Percentiles rank a stretch among this genome's conserved stretches.
These are phyloP conservation scores for Capillidium heterosporum DNA, from an alignment of 371 early-diverging fungal genomes.

Conservation along the genomic window DNA sequence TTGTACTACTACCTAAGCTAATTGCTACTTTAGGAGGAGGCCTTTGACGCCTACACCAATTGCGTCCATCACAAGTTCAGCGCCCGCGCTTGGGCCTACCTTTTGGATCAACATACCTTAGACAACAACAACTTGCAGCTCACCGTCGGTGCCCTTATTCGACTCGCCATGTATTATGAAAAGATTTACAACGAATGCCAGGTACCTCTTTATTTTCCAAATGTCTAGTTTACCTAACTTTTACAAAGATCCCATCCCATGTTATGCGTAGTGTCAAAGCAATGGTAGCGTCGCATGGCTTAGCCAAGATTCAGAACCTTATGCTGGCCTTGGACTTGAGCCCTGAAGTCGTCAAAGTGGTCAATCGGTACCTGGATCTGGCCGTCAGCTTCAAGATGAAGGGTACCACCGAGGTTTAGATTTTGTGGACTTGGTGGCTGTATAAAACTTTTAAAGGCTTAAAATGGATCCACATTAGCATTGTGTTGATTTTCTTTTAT, in stretches of 20 bases:
- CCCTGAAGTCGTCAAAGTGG: slow-evolving; percentile 49
- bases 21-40: slow-evolving; percentile 36
- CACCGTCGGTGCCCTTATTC: slow-evolving; percentile 59
- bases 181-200: slow-evolving; percentile 71
- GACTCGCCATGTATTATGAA: slow-evolving; percentile 59
- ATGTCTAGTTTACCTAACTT: neutral
- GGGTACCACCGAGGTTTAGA: neutral
- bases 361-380: slow-evolving; percentile 14
- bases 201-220: slow-evolving; percentile 21
- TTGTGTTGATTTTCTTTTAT: no score
- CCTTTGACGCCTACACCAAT: slow-evolving; percentile 71
- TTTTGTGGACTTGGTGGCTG: no score
- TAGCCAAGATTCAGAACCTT: slow-evolving; percentile 79
- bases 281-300: slow-evolving; percentile 62
- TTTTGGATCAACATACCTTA: slow-evolving; percentile 65
- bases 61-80: slow-evolving; percentile 82
- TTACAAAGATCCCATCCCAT: slow-evolving; percentile 59
- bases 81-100: slow-evolving; percentile 61
- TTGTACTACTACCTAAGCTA: neutral
- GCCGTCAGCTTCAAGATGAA: slow-evolving; percentile 3
- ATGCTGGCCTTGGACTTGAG: slow-evolving; percentile 74
- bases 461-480: no score
- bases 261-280: slow-evolving; percentile 62
- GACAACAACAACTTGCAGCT: slow-evolving; percentile 54
- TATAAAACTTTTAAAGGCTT: no score